Evolutionary conservation across 495 filamentous ascomycete genomes (phyloP), one percentile per base, ranked within the genome.

Genomic region (Aspergillus coremiiformis): DNA sequence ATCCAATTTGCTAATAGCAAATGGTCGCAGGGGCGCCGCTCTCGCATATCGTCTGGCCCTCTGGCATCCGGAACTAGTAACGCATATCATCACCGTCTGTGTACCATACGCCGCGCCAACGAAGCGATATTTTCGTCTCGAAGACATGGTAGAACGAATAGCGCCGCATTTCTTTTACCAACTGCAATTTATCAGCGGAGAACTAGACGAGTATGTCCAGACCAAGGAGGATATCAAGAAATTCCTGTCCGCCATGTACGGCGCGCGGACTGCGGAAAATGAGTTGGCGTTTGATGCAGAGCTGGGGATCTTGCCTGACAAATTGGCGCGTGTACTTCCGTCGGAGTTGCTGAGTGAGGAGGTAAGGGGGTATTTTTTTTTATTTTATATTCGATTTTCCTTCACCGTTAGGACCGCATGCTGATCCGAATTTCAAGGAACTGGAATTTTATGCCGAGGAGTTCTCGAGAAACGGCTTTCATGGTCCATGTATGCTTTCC

Each of bases 141-240:
- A 84, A 45, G 53, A 79, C 3, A 53, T 89, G 3, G 78, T 86
- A 5, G 61, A 68, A 9, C 77, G 57, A 11, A 60, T 68, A n/a
- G 52, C 84, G 33, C 89, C 89, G n/a, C 82, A 87, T 56, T 89
- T 89, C 62, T 73, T 58, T 17, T 97, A 97, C 65, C 92, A 97
- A 71, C 57, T 94, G 32, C 88, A 90, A 30, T 78, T 97, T 27
- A 75, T 71, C 0, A 78, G 82, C 22, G 77, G 78, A 0, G 80
- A 84, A 10, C 71, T 92, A 17, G 86, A 92, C 60, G 68, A 68
- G 23, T 62, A 67, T 5, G 60, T 91, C 20, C 65, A 66, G 5
- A 73, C 76, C 7, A 75, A 75, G 49, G 77, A 77, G 4, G 73
- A 80, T 33, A 78, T 92, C 20, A 74, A 77, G 48, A 75, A 78